Base-by-base conservation (phyloP, 2,329 filamentous ascomycete species). In the Fusarium nisikadoi region DNA sequence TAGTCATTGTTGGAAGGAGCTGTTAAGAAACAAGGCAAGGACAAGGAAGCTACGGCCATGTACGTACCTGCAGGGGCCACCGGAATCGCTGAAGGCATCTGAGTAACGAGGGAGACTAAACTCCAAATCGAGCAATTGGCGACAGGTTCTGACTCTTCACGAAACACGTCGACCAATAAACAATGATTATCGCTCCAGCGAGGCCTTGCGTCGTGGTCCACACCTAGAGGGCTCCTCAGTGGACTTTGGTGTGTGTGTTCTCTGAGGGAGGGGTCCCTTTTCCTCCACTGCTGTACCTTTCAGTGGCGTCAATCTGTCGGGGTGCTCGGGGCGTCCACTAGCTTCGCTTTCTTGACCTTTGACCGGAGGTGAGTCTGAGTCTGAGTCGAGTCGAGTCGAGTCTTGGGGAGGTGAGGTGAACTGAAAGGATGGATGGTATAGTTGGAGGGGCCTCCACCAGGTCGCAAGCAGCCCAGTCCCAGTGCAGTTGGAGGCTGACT, bases 21-120 rank as follows among this genome's bases (percentile, higher is more conserved):
- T 72, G 58, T 55, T 27, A 64, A 71, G 67, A 68, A 67, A 73
- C 62, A 72, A 70, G 71, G 60, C 62, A 72, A 73, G 71, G 58
- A 75, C 53, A 66, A 73, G 65, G 61, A 73, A 72, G 65, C 38
- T 46, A 52, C 54, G 70, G 62, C 31, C 46, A 52, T 58, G 65
- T 67, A 78, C 76, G 70, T 62, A 78, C 76, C 76, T 69, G 70
- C 73, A 74, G 73, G 75, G 73, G 72, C 67, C 62, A 77, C 74
- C 52, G 75, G 72, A 70, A 78, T 74, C 72, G 74, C 76, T 74
- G 76, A 78, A 77, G 76, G 76, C 76, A 78, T 78, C 73, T 74
- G 75, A 64, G 71, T 45, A 69, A 57, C 60, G 62, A 73, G 72
- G 71, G 72, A 71, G 68, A 70, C 62, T 72, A 70, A 65, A 60